phyloP scores from a whole-genome alignment of 225 moss, liverwort and hornwort genomes.

The Pseudoscleropodium purum region DNA sequence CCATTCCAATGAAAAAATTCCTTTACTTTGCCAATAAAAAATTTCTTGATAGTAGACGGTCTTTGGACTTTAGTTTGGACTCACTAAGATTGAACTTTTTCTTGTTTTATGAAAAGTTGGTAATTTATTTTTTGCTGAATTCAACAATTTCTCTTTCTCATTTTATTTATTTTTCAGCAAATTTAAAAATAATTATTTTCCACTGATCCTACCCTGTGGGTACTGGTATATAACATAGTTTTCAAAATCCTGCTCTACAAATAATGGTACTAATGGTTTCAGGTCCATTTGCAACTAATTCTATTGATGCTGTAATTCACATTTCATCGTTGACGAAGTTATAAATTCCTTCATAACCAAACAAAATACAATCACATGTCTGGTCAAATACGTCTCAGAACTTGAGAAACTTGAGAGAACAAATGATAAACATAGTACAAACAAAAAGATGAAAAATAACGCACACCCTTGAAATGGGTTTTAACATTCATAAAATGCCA shows the following conservation, averaged over 20 bases:
- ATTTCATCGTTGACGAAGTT: neutral
- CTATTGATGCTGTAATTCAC: neutral
- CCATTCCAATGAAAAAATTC: too few relatives aligned
- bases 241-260: neutral
- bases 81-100: too few relatives aligned
- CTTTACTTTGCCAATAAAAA: too few relatives aligned
- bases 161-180: too few relatives aligned
- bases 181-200: too few relatives aligned
- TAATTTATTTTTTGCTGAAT: too few relatives aligned
- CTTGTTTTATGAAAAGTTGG: too few relatives aligned
- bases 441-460: neutral
- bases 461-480: neutral
- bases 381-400: neutral
- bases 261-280: neutral
- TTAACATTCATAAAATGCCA: neutral
- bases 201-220: too few relatives aligned
- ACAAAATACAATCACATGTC: neutral
- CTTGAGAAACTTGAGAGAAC: neutral
- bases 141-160: too few relatives aligned
- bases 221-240: too few relatives aligned
- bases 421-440: neutral
- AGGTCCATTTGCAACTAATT: neutral
- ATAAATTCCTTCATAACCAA: neutral
- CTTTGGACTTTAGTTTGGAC: too few relatives aligned
- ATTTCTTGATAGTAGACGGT: too few relatives aligned